Percentiles rank a stretch among this genome's conserved stretches.
phyloP scores from a whole-genome alignment of 2,329 filamentous ascomycete species.

The Trichoderma harzianum region DNA sequence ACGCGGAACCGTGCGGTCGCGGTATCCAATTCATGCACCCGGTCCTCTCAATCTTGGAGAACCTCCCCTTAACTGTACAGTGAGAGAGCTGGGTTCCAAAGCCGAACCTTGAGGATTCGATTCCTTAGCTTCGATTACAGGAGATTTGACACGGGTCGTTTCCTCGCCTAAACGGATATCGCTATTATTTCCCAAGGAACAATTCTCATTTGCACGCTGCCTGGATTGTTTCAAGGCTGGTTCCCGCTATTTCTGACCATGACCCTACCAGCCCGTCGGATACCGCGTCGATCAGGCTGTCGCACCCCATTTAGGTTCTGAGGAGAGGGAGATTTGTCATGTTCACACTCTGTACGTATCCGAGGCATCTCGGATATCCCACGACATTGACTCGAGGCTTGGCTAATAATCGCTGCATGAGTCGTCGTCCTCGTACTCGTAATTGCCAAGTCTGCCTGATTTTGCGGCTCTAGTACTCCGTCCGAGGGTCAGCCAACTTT shows the following conservation, averaged over 20 bases:
- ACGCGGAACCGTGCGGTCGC: neutral
- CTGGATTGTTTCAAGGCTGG: neutral
- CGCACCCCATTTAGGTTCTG: neutral
- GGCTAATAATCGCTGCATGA: neutral
- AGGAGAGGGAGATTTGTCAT: neutral
- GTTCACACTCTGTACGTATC: neutral
- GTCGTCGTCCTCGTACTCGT: neutral
- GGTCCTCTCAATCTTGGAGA: neutral
- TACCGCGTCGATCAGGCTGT: neutral
- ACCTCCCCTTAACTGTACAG: neutral
- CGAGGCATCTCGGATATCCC: neutral
- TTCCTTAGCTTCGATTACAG: neutral
- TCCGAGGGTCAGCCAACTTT: slow-evolving; percentile 28
- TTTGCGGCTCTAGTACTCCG: slow-evolving; percentile 22
- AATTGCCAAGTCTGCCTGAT: neutral
- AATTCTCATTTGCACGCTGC: neutral
- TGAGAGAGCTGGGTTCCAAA: neutral
- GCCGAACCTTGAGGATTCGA: neutral
- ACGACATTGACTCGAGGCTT: neutral
- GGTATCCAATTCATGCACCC: neutral
- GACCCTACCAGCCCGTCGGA: slow-evolving; percentile 1
- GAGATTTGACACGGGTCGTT: neutral
- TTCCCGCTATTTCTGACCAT: neutral
- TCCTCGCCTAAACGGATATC: slow-evolving; percentile 3
- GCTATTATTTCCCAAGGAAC: neutral